Evolutionary conservation across 2,329 filamentous ascomycete genomes (phyloP).

Genomic region (Ceratocystis albifundus): DNA sequence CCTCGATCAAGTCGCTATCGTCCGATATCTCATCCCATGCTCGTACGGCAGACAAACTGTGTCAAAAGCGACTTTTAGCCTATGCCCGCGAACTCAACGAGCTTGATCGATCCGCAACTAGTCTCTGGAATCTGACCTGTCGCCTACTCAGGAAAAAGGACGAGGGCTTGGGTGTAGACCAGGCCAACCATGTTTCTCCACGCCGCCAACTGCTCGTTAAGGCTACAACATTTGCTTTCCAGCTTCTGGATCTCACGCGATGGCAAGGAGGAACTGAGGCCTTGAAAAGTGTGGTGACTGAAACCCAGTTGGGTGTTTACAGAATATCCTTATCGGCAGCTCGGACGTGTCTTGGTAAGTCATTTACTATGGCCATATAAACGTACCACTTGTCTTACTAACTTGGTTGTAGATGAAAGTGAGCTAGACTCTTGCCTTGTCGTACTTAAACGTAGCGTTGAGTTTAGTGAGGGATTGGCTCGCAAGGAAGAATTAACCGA

Average conservation of each 20-base stretch:
- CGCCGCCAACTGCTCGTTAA: constrained; percentile 31
- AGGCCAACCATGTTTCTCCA: constrained; percentile 18
- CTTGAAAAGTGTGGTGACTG: constrained; percentile 24
- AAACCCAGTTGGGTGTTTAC: constrained; percentile 46
- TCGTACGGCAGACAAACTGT: constrained; percentile 24
- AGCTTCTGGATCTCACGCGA: constrained; percentile 51
- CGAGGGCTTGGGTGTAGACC: constrained; percentile 33
- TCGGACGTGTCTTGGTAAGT: constrained; percentile 49
- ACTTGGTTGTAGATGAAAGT: constrained; percentile 34
- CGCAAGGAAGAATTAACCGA: constrained; percentile 8
- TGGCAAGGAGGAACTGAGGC: constrained; percentile 25
- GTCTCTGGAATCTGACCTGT: constrained; percentile 57
- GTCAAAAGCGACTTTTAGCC: neutral
- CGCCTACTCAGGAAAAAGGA: constrained; percentile 42
- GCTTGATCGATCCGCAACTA: constrained; percentile 46
- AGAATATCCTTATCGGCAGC: constrained; percentile 56
- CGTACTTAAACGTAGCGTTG: constrained; percentile 42
- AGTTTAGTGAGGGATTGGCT: constrained; percentile 12
- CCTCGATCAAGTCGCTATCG: constrained; percentile 26
- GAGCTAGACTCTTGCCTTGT: constrained; percentile 48
- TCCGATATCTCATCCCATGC: constrained; percentile 29
- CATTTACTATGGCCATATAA: neutral
- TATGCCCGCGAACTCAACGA: constrained; percentile 28
- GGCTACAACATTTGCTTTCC: constrained; percentile 49
- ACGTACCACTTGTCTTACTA: neutral